Conservation (phyloP, 2,329 filamentous ascomycete genomes). For the Scopulariopsis brevicaulis region DNA sequence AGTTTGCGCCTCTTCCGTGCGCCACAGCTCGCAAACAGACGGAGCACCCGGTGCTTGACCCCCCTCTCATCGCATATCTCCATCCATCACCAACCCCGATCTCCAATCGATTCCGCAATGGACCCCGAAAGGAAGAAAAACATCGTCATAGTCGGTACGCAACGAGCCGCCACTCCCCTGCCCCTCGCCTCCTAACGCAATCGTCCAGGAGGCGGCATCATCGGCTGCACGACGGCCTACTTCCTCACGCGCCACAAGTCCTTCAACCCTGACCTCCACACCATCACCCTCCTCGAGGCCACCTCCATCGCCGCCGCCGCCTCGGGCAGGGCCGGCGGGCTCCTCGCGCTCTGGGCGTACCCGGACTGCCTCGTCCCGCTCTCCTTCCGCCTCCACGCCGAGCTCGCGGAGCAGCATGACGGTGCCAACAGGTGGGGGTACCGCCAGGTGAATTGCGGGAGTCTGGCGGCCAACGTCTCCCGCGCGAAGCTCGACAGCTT, state of each 20-base stretch:
- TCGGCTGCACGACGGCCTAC: slow-evolving; percentile 85
- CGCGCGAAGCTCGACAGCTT: slow-evolving; percentile 20
- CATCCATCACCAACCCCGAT: background rate
- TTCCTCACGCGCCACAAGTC: slow-evolving; percentile 77
- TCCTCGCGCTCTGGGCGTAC: slow-evolving; percentile 88
- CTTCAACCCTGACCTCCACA: slow-evolving; percentile 64
- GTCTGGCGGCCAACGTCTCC: slow-evolving; percentile 28
- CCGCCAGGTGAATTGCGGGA: slow-evolving; percentile 63
- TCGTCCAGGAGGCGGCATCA: slow-evolving; percentile 70
- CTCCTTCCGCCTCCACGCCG: slow-evolving; percentile 71
- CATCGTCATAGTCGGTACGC: slow-evolving; percentile 38
- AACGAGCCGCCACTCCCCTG: background rate
- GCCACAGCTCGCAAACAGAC: background rate
- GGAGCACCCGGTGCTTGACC: background rate
- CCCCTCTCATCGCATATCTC: background rate
- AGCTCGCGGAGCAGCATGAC: slow-evolving; percentile 74
- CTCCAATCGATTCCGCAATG: background rate
- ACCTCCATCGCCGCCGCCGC: slow-evolving; percentile 78
- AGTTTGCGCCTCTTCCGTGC: background rate
- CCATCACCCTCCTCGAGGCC: slow-evolving; percentile 79
- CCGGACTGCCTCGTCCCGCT: slow-evolving; percentile 73
- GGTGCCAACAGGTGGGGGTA: slow-evolving; percentile 82
- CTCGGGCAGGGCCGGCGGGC: slow-evolving; percentile 86
- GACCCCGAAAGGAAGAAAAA: slow-evolving; percentile 19
- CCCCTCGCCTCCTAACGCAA: background rate